Base-by-base conservation (phyloP, 2,329 filamentous ascomycete genomes). In the Fusarium sp. region DNA sequence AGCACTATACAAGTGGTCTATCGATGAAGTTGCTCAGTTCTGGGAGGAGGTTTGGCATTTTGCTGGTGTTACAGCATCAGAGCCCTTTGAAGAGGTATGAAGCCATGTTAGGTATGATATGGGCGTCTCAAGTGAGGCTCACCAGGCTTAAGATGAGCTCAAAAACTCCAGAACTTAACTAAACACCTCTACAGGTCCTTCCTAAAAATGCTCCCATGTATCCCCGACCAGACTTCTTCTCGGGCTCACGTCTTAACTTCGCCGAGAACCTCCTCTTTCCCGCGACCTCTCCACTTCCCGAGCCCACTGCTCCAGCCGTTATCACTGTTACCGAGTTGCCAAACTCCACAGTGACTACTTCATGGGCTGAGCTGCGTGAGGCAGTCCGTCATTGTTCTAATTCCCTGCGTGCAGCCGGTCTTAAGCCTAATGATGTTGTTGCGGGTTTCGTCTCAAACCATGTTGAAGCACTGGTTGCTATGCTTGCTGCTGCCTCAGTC, bases 261-360 rank as follows among this genome's bases (percentile, higher is more conserved):
- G 95, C 96, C 32, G 94, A 98, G 84, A 99, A 99, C 81, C 87
- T 98, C 61, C 90, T 99, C 8, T 98, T 92, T 81, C 96, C 96
- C 8, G 86, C 86, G 56, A 78, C 79, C 7, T 58, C 73, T 48
- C 74, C 77, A 41, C 67, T 79, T 32, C 70, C 81, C 39, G 84
- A 92, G 72, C 88, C 91, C 57, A 82, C 90, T 51, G 86, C 88
- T 9, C 83, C 89, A 12, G 95, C 95, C 24, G 87, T 97, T 51
- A 93, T 98, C 77, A 93, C 93, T 32, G 92, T 90, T 8, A 98
- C 94, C 17, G 96, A 98, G 83, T 81, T 86, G 22, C 90, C 89
- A 20, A 87, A 89, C 57, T 88, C 93, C 77, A 85, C 86, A 34
- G 81, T 83, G 56, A 80, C 82, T 62, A 87, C 85, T 34, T 92